Evolutionary conservation across 192 early-diverging fungal genomes (phyloP).

Genomic region (Umbelopsis isabellina): DNA sequence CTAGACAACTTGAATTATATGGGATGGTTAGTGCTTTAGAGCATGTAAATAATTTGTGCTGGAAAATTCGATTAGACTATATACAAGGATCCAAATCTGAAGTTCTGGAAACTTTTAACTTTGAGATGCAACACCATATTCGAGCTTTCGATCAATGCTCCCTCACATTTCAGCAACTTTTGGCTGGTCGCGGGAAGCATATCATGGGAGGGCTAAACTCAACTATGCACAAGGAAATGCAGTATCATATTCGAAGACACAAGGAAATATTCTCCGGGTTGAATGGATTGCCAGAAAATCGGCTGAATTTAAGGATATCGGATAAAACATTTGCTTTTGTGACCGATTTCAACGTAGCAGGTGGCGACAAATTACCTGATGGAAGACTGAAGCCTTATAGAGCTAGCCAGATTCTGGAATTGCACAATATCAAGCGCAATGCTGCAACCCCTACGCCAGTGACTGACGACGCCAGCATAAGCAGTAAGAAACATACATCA

Average conservation of each 20-base stretch:
- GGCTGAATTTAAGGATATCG: neutral
- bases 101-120: constrained; percentile 16
- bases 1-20: constrained; percentile 3
- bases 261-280: constrained; percentile 16
- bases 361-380: constrained; percentile 8
- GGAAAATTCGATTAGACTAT: constrained; percentile 19
- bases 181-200: constrained; percentile 14
- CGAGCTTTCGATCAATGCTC: constrained; percentile 16
- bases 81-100: constrained; percentile 8
- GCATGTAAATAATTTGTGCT: constrained; percentile 12
- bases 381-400: constrained; percentile 13
- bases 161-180: neutral
- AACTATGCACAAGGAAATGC: constrained; percentile 11
- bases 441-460: neutral
- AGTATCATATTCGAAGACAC: constrained; percentile 12
- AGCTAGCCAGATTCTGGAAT: constrained; percentile 14
- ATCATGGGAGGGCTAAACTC: constrained; percentile 12
- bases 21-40: constrained; percentile 12
- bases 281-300: constrained; percentile 9
- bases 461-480: neutral
- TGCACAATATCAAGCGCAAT: constrained; percentile 14
- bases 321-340: constrained; percentile 20
- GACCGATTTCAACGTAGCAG: constrained; percentile 1
- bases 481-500: neutral
- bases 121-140: constrained; percentile 21